Base-by-base conservation (phyloP, 2,329 filamentous ascomycete species). In the Diaporthe sp. region DNA sequence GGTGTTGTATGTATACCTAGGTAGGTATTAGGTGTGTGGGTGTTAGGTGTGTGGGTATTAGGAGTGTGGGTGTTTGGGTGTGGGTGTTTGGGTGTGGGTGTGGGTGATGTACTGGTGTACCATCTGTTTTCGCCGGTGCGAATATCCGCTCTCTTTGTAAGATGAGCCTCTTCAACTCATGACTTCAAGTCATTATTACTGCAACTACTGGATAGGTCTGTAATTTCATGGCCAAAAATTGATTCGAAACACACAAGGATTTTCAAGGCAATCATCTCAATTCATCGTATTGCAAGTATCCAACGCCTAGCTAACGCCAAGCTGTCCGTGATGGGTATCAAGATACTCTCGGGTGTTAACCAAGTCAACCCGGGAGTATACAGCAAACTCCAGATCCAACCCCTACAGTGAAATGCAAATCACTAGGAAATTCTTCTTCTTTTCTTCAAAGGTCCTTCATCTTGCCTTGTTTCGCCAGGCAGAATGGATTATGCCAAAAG, bases 321-420 rank as follows among this genome's bases (percentile, higher is more conserved):
- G 44, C 44, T 62, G 70, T 72, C 34, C 46, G 57, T 62, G 46
- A 62, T 42, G 31, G 53, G 57, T 72, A 72, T 72, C 55, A 61
- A 61, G 12, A 53, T 51, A 28, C 42, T 61, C 70, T 13, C 17
- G 15, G 65, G 65, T n/a, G 65, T 39, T 13, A 12, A 69, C 34
- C 13, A 55, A 42, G 65, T 28, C 57, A 53, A 28, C 44, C 28
- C 44, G 17, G 28, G 17, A 37, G 51, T 39, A 31, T 53, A 39
- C 70, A 42, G 31, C 34, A 19, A 61, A 62, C 57, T 53, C 44
- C 55, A 62, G 58, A 61, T 25, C 17, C 25, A 5, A 5, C 17
- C 49, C 31, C 37, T 17, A 28, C 49, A 13, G 13, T 15, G 5
- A 22, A 55, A 69, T 28, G 13, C 34, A 69, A 39, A 55, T 9